Conservation (phyloP, 1,284 basidiomycete genomes). For the Malassezia caprae region DNA sequence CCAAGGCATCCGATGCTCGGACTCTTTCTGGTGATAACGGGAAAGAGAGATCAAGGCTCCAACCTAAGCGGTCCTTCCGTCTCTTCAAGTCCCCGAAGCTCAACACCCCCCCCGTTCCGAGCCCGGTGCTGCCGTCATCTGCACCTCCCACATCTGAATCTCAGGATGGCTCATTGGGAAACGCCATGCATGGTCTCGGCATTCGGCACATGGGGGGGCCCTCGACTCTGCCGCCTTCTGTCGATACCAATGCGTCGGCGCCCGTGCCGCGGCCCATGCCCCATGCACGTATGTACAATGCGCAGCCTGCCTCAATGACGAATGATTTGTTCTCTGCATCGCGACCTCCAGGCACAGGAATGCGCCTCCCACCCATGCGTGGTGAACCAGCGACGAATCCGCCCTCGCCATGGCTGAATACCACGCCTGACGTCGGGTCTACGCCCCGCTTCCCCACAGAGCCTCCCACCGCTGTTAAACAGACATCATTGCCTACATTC, state of each 20-base stretch:
- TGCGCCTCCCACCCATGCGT: constrained; percentile 2
- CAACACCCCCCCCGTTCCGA: neutral
- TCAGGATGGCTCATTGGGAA: neutral
- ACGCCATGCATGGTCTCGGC: neutral
- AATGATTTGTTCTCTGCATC: constrained; percentile 4
- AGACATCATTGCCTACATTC: neutral
- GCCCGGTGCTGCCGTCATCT: neutral
- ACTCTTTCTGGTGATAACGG: neutral
- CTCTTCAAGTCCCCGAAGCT: constrained; percentile 4
- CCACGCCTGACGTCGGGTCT: neutral
- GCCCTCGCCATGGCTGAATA: neutral
- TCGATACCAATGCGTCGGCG: neutral
- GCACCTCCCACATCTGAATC: neutral
- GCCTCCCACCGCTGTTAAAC: neutral
- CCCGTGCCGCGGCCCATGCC: neutral
- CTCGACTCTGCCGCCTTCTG: neutral
- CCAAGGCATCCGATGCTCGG: neutral
- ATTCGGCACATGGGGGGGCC: neutral
- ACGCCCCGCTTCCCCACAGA: neutral
- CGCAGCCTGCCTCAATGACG: neutral
- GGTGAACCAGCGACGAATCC: neutral
- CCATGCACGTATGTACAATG: constrained; percentile 7
- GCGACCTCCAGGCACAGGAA: neutral
- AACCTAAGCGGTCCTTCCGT: constrained; percentile 9
- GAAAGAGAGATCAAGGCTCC: neutral